Conservation (phyloP, 108 stramenopile species). For the Nitzschia sp. region DNA sequence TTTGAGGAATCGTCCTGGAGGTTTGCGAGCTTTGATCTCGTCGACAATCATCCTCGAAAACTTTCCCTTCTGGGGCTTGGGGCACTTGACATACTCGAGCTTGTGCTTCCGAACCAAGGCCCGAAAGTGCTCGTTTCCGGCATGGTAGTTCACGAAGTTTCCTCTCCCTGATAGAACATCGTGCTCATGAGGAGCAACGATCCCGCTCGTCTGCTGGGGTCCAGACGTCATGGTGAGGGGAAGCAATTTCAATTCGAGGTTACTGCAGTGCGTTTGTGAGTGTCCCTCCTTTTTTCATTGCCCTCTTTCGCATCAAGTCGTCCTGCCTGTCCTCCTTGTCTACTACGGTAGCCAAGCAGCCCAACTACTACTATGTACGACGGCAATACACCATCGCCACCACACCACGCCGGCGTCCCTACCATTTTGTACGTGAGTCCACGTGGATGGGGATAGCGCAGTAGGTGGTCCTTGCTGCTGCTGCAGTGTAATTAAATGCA, state of each 20-base stretch:
- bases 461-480: too few species aligned
- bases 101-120: conserved; percentile 71
- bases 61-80: conserved; percentile 74
- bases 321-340: too few species aligned
- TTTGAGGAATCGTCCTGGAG: conserved; percentile 84
- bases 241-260: not conserved
- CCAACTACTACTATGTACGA: too few species aligned
- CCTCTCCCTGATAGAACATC: conserved; percentile 83
- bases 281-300: too few species aligned
- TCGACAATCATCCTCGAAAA: conserved; percentile 76
- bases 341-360: too few species aligned
- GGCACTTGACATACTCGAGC: conserved; percentile 73
- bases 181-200: conserved; percentile 56
- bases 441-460: too few species aligned
- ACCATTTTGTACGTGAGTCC: too few species aligned
- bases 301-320: too few species aligned
- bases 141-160: conserved; percentile 82
- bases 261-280: not conserved
- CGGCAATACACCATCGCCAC: too few species aligned
- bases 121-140: conserved; percentile 80
- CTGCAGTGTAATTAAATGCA: too few species aligned
- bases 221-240: conserved; percentile 7
- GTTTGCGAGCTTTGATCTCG: conserved; percentile 62
- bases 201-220: conserved; percentile 42
- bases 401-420: too few species aligned